Percentiles rank a stretch among this genome's conserved stretches.
Evolutionary conservation across 2,329 filamentous ascomycete genomes (phyloP).

Genomic region (Nemania sp.): DNA sequence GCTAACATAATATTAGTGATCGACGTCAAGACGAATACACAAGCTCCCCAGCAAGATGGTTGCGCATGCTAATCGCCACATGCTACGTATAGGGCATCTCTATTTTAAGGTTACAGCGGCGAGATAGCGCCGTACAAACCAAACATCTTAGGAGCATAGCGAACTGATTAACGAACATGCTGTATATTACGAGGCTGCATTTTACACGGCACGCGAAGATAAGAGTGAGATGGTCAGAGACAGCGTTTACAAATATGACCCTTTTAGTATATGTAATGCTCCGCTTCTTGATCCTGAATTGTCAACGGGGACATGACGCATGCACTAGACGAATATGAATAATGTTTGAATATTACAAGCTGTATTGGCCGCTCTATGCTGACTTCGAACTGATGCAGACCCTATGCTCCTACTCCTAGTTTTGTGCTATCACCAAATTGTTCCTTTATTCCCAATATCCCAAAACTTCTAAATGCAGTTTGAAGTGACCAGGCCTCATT

Average conservation of each 20-base stretch:
- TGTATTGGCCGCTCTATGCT: slow-evolving; percentile 2
- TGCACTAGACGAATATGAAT: slow-evolving; percentile 13
- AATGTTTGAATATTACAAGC: slow-evolving; percentile 13
- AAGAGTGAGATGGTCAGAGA: slow-evolving; percentile 41
- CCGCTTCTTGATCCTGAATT: slow-evolving; percentile 37
- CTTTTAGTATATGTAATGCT: slow-evolving; percentile 52
- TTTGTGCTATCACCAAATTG: background rate
- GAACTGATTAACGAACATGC: slow-evolving; percentile 46
- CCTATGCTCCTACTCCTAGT: background rate
- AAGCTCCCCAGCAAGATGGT: slow-evolving; percentile 76
- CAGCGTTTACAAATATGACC: slow-evolving; percentile 44
- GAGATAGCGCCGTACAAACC: slow-evolving; percentile 19
- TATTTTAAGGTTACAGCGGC: slow-evolving; percentile 23
- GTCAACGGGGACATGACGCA: background rate
- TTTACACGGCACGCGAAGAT: slow-evolving; percentile 31
- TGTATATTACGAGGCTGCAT: slow-evolving; percentile 46
- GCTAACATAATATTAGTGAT: slow-evolving; percentile 73
- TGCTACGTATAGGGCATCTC: slow-evolving; percentile 8
- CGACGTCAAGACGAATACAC: slow-evolving; percentile 86
- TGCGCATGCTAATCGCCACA: slow-evolving; percentile 69
- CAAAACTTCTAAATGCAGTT: background rate
- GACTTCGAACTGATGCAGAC: slow-evolving; percentile 4
- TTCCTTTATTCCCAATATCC: slow-evolving; percentile 1
- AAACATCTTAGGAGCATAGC: slow-evolving; percentile 48
- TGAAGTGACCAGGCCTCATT: slow-evolving; percentile 25